Conservation (phyloP, 345 rosid species). For the Crucihimalaya himalaica region DNA sequence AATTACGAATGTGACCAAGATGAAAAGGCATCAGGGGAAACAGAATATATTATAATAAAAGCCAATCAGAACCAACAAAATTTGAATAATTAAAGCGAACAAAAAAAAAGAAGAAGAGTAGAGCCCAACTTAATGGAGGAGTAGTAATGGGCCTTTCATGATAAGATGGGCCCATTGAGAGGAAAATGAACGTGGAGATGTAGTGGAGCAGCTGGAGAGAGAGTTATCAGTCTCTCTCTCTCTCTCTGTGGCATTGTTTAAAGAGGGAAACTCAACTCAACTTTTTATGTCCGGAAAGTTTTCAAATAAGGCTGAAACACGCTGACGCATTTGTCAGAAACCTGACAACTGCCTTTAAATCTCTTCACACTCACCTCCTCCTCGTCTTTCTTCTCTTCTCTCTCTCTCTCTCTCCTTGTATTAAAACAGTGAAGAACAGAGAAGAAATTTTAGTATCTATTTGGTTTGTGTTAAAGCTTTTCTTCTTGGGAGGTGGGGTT, state of each 20-base stretch:
- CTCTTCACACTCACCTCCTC: constrained; percentile 32
- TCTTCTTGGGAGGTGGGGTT: constrained; percentile 34
- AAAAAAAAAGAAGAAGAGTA: not conserved
- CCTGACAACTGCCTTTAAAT: constrained; percentile 41
- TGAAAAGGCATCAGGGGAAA: not conserved
- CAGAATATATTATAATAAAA: not conserved
- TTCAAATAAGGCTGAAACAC: constrained; percentile 39
- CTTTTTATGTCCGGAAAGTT: constrained; percentile 35
- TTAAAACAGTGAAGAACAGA: not conserved
- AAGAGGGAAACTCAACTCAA: constrained; percentile 37
- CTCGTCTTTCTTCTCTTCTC: constrained; percentile 14
- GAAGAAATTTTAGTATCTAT: constrained; percentile 6
- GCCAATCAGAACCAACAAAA: constrained; percentile 4
- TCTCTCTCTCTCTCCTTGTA: constrained; percentile 30
- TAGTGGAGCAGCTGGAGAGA: constrained; percentile 38
- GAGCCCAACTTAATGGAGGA: constrained; percentile 21
- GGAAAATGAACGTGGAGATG: constrained; percentile 26
- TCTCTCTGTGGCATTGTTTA: constrained; percentile 25
- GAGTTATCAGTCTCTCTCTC: constrained; percentile 18
- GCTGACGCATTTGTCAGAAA: constrained; percentile 41
- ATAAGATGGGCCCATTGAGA: constrained; percentile 33
- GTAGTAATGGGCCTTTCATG: constrained; percentile 32
- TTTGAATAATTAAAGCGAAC: constrained; percentile 1
- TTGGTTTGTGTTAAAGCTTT: constrained; percentile 22
- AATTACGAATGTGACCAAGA: not conserved